Conservation (phyloP, 2,329 filamentous ascomycete genomes). For the Colletotrichum destructivum region DNA sequence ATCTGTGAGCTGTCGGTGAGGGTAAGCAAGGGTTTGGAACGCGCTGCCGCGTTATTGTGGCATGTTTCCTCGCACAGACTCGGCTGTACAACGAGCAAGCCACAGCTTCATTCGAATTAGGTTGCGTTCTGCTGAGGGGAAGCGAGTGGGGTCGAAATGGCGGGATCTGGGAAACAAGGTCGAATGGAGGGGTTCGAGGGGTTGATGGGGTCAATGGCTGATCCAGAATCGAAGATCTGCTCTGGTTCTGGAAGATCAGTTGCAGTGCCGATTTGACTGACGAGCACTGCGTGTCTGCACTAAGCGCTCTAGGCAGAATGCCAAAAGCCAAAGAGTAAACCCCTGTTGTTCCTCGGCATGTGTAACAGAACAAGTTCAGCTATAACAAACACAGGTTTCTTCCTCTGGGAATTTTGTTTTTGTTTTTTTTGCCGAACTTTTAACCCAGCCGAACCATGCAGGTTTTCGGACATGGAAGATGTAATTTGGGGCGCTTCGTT, state of each 20-base stretch:
- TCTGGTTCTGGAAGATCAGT: slow-evolving; percentile 13
- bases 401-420: neutral
- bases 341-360: neutral
- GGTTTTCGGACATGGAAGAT: slow-evolving; percentile 13
- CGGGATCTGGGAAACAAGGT: slow-evolving; percentile 15
- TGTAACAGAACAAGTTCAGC: too few relatives aligned
- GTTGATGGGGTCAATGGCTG: slow-evolving; percentile 24
- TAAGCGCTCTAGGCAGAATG: neutral
- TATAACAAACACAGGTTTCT: neutral
- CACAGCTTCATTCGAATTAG: slow-evolving; percentile 36
- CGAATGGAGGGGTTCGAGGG: slow-evolving; percentile 28
- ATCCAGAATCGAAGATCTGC: slow-evolving; percentile 25
- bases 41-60: slow-evolving; percentile 32
- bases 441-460: slow-evolving; percentile 16
- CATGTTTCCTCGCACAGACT: slow-evolving; percentile 40
- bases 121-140: slow-evolving; percentile 27
- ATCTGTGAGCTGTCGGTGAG: slow-evolving; percentile 34
- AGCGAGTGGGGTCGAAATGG: slow-evolving; percentile 26
- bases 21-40: slow-evolving; percentile 37
- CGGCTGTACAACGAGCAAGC: slow-evolving; percentile 26
- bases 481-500: neutral
- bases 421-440: neutral
- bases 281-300: slow-evolving; percentile 7
- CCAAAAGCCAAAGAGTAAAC: slow-evolving; percentile 4
- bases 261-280: slow-evolving; percentile 6